Base-by-base conservation (phyloP, 352 stramenopile species). In the Globisporangium iwayamae region DNA sequence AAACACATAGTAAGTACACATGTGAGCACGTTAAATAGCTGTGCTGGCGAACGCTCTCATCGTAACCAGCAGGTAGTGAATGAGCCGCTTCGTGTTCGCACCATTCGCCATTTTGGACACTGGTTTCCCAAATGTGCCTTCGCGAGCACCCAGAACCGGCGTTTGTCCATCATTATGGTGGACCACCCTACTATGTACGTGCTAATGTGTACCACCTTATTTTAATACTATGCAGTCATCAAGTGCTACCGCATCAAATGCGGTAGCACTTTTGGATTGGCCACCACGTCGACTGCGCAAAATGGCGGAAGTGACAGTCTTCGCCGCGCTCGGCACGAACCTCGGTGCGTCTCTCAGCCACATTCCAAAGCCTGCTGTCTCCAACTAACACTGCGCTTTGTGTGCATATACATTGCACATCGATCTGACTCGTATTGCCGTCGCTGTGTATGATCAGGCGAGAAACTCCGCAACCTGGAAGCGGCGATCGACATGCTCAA, bases 311-410 rank as follows among this genome's bases (percentile, higher is more conserved):
- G 57, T 41, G 25, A 55, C 63, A 50, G 57, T 60, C 52, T 79
- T 89, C 50, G 78, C 83, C 5, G 85, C 85, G 48, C 73, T 93
- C 43, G 85, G 85, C 59, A 91, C 85, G 48, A 93, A 93, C 58
- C 66, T 93, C 48, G 84, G 83, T 93, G 54, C 43, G 69, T 48
- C 56, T 36, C 4, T 50, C 18, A 32, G 3, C 50, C 22, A 38
- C 13, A 28, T 16, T 14, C 39, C 8, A 34, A 28, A 13, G 4
- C 2, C 36, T 9, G 14, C 34, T 36, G 39, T 54, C 20, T 39
- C 11, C 8, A 3, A 60, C 39, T 59, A 56, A 30, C 18, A 32
- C 22, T 50, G 48, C 8, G 4, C 34, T 45, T 55, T 45, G 32
- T 1, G 52, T 41, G 4, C 4, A 16, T 61, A 0, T 22, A 14